Evolutionary conservation across 345 rosid genomes (phyloP), one percentile per base, ranked within the genome.

Genomic region (Eucalyptus erythrocorys): DNA sequence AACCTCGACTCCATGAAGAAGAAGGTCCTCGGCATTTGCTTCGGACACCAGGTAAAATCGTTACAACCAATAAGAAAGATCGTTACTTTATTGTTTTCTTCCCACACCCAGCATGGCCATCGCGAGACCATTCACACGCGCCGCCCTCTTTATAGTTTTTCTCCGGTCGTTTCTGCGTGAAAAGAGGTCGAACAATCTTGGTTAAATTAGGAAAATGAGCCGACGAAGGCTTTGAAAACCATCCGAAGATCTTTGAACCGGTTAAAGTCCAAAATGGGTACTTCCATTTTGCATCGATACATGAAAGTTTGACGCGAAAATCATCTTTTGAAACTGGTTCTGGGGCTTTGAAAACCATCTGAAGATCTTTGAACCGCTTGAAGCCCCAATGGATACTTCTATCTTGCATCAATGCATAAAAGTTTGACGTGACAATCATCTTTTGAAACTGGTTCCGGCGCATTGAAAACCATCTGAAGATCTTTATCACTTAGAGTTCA

Each of bases 1-100:
- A 92, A 84, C 84, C 82, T 95, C 91, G 92, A 95, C 90, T 90
- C 92, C 32, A 49, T 89, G 92, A 91, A 93, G 88, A 96, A 92
- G 85, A 95, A 91, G 86, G 91, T 96, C 89, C 95, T 95, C 3
- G 97, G 98, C 14, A 91, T 95, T 86, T 95, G 98, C 92, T 96
- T 96, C 71, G 97, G 98, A 34, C 96, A 93, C 87, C 96, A 96
- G 98, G 98, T 96, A 92, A 22, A 55, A 37, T 55, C 64, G 1
- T 7, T 86, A 17, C 6, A 8, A 51, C 32, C 10, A 14, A 84
- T 50, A 4, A 43, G 22, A 85, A 26, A 43, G 51, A 81, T 80
- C 57, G n/a, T 27, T 76, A 34, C 27, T 6, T 80, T 88, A 21
- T 17, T 26, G 27, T 55, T 55, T 87, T 76, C 81, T 55, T 55